phyloP scores from a whole-genome alignment of 768 basidiomycete genomes.

The Pisolithus marmoratus region DNA sequence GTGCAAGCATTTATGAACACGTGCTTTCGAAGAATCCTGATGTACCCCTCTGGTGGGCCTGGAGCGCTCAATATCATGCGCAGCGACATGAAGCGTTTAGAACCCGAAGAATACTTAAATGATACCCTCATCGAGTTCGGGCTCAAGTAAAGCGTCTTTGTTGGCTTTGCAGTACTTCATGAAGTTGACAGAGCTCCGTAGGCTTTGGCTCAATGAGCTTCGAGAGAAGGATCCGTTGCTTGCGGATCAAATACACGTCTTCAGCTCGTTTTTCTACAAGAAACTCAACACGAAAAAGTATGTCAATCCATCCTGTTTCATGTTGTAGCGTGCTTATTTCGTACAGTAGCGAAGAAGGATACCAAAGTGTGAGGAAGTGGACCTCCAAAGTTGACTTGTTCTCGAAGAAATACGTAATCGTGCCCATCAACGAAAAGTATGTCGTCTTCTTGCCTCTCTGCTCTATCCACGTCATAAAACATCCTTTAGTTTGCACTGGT shows the following conservation, averaged over 20 bases:
- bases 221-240: conserved; percentile 51
- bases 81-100: conserved; percentile 68
- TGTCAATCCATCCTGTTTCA: conserved; percentile 9
- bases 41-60: conserved; percentile 64
- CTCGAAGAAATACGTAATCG: conserved; percentile 84
- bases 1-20: conserved; percentile 3
- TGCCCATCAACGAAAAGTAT: conserved; percentile 97
- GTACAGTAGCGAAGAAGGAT: conserved; percentile 54
- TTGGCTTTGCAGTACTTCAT: neutral
- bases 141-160: conserved; percentile 59
- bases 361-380: conserved; percentile 89
- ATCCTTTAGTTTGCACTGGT: conserved; percentile 82
- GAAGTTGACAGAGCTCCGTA: conserved; percentile 24
- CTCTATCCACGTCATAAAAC: conserved; percentile 3
- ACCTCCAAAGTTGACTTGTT: conserved; percentile 87
- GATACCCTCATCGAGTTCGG: conserved; percentile 97
- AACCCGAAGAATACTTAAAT: conserved; percentile 84
- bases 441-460: conserved; percentile 14
- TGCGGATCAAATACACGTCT: conserved; percentile 76
- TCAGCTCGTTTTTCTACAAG: conserved; percentile 98
- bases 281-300: conserved; percentile 70
- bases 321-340: conserved; percentile 10
- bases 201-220: conserved; percentile 64
- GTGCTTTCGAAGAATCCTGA: conserved; percentile 49
- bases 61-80: conserved; percentile 80